phyloP scores from a whole-genome alignment of 202 grass and related monocot genomes.

The Cymbopogon flexuosus region DNA sequence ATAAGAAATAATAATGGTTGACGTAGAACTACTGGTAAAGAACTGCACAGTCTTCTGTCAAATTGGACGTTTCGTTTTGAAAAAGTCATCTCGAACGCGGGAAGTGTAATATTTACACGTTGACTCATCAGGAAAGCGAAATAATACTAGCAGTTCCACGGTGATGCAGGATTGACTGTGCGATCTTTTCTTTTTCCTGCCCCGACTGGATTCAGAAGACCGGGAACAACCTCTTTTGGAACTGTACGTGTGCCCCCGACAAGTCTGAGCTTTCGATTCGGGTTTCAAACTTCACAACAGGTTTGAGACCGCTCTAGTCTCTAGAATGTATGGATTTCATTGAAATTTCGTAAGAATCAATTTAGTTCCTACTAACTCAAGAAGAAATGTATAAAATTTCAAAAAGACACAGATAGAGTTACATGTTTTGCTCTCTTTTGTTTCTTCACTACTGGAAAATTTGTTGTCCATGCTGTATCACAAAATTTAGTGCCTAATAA shows the following conservation, averaged over 20 bases:
- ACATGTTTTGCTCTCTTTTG: background rate
- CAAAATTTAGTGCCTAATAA: background rate
- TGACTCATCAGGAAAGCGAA: background rate
- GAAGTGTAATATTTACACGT: no score
- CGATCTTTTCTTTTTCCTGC: background rate
- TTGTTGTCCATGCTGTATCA: background rate
- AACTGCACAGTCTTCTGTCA: no score
- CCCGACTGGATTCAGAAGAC: background rate
- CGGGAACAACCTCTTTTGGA: background rate
- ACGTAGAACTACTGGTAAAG: background rate
- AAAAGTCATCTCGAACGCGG: background rate
- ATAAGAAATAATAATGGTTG: no score
- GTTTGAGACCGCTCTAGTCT: background rate
- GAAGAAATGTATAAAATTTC: no score
- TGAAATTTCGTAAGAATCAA: background rate
- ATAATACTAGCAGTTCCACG: background rate
- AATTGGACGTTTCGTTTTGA: background rate
- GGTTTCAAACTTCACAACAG: background rate
- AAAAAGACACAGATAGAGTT: background rate
- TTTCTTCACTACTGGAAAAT: background rate
- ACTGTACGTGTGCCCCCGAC: background rate
- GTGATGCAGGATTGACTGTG: background rate
- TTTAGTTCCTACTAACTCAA: no score
- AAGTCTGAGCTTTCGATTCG: background rate
- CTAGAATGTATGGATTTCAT: background rate